Conservation (phyloP, 1,284 basidiomycete species). For the Trametes pubescens region DNA sequence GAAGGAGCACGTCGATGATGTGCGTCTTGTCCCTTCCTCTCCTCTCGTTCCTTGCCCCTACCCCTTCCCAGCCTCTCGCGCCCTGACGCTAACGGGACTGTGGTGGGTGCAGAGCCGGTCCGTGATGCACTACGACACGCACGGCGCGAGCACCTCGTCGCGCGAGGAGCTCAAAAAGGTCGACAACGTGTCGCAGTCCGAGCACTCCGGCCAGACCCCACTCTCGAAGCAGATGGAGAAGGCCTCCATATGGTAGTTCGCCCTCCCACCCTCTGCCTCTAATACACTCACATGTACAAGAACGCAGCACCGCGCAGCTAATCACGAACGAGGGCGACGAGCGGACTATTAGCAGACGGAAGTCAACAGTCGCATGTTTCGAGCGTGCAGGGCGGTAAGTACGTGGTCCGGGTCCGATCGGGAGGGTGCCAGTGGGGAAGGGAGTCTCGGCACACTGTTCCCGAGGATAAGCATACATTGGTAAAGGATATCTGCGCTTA, state of each 20-base stretch:
- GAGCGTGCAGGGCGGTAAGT: too few species aligned
- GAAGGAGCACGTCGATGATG: conserved; percentile 80
- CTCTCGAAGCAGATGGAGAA: conserved; percentile 34
- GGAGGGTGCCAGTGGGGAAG: too few species aligned
- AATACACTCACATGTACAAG: not conserved
- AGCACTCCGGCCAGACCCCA: conserved; percentile 27
- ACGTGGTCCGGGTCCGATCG: too few species aligned
- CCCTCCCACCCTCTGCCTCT: not conserved
- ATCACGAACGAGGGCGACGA: too few species aligned
- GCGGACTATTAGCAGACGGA: not conserved
- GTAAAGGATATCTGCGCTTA: too few species aligned
- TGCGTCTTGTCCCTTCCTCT: conserved; percentile 40
- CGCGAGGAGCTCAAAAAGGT: conserved; percentile 38
- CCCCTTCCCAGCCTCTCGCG: too few species aligned
- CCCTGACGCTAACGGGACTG: conserved; percentile 38
- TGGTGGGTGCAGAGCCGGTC: conserved; percentile 36
- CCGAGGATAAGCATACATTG: too few species aligned
- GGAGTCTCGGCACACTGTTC: too few species aligned
- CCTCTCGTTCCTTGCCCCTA: too few species aligned
- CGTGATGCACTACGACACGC: conserved; percentile 64
- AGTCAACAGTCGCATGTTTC: too few species aligned
- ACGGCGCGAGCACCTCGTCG: conserved; percentile 26
- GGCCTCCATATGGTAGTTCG: conserved; percentile 26
- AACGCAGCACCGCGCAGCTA: not conserved
- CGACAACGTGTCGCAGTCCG: conserved; percentile 41